These are phyloP conservation scores for Iberis amara DNA, from an alignment of 441 rosid genomes.

Conservation along the genomic window DNA sequence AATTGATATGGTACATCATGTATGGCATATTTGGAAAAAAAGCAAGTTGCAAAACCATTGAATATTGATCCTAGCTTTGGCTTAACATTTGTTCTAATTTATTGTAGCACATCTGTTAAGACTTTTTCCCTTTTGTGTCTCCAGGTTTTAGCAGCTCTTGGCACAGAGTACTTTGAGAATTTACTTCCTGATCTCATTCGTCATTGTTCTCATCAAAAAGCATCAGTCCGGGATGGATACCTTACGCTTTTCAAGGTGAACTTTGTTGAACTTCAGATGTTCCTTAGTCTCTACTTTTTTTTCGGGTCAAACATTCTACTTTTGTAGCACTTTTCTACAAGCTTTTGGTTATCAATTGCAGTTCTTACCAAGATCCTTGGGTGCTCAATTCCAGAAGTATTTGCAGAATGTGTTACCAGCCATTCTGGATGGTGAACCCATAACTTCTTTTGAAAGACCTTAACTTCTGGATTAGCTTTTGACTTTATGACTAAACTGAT, in stretches of 20 bases:
- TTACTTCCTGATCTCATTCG: conserved; percentile 89
- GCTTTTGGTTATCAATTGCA: conserved; percentile 32
- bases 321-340: conserved; percentile 10
- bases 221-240: conserved; percentile 93
- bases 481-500: conserved; percentile 18
- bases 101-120: conserved; percentile 12
- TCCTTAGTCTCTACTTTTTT: neutral
- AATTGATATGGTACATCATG: conserved; percentile 11
- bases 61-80: conserved; percentile 12
- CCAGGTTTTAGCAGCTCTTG: conserved; percentile 83
- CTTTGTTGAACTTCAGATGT: neutral
- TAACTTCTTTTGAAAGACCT: conserved; percentile 18
- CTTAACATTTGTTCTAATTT: neutral
- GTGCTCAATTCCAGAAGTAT: conserved; percentile 90
- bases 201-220: conserved; percentile 88
- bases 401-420: conserved; percentile 87
- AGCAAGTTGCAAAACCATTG: conserved; percentile 4
- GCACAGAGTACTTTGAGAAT: conserved; percentile 52
- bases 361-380: conserved; percentile 95
- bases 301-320: neutral
- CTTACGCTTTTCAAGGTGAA: conserved; percentile 91
- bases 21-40: neutral
- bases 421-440: conserved; percentile 72
- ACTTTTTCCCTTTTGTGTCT: conserved; percentile 14
- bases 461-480: conserved; percentile 16